phyloP scores from a whole-genome alignment of 2,329 filamentous ascomycete genomes.

The Penicillium corylophilum region DNA sequence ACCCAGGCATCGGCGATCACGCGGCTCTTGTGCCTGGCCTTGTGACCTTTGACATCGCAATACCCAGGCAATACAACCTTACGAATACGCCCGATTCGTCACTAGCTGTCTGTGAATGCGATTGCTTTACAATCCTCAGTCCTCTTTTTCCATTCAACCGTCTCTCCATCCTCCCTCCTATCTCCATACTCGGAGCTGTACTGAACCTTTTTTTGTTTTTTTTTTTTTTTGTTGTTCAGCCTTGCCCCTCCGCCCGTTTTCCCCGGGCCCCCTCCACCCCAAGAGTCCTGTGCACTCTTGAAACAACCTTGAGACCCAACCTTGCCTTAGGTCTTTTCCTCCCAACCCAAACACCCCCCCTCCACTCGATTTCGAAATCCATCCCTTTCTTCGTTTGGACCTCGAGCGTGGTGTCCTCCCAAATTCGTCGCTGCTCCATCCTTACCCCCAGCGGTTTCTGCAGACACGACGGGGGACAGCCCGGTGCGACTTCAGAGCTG shows the following conservation, averaged over 20 bases:
- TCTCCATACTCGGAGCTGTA: neutral
- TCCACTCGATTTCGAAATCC: neutral
- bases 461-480: slow-evolving; percentile 13
- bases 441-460: slow-evolving; percentile 12
- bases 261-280: neutral
- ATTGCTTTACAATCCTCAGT: neutral
- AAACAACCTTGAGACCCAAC: slow-evolving; percentile 2
- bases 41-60: neutral
- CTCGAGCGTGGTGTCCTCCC: neutral
- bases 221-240: neutral
- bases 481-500: slow-evolving; percentile 28
- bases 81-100: neutral
- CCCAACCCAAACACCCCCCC: neutral
- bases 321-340: slow-evolving; percentile 1
- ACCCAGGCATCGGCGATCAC: neutral
- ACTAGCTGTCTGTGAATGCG: neutral
- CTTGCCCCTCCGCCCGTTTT: neutral
- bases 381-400: neutral
- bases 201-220: neutral
- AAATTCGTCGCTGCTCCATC: slow-evolving; percentile 11
- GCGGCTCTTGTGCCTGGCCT: neutral
- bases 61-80: neutral
- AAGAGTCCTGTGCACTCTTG: slow-evolving; percentile 7
- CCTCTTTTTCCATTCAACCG: neutral
- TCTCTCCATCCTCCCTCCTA: neutral